Evolutionary conservation across 495 filamentous ascomycete genomes (phyloP).

Genomic region (Hyaloscypha finlandica): DNA sequence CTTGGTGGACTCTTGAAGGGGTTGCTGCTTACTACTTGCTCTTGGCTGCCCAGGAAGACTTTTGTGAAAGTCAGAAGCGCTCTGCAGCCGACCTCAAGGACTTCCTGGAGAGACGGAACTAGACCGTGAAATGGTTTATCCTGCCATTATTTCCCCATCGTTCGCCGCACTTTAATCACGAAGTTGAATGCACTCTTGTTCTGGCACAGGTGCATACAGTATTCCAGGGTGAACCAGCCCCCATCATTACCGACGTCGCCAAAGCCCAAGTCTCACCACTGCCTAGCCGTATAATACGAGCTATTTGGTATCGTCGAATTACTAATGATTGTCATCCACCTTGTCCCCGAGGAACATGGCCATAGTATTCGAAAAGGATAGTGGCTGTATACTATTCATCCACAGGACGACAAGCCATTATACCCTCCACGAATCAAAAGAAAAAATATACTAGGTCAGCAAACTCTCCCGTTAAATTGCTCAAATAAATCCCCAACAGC

Average conservation of each 20-base stretch:
- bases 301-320: background rate
- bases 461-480: background rate
- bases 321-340: background rate
- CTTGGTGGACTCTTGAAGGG: conserved; percentile 14
- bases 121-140: background rate
- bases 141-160: too few species aligned
- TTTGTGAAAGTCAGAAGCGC: conserved; percentile 3
- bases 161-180: too few species aligned
- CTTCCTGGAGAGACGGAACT: conserved; percentile 3
- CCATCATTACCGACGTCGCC: too few species aligned
- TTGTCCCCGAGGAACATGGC: background rate
- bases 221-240: too few species aligned
- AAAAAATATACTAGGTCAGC: background rate
- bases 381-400: background rate
- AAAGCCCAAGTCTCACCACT: too few species aligned
- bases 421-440: background rate
- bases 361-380: background rate
- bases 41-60: conserved; percentile 9
- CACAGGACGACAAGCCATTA: background rate
- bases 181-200: too few species aligned
- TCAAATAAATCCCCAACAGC: background rate
- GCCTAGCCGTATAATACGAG: background rate
- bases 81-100: conserved; percentile 15
- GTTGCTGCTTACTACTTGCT: conserved; percentile 20
- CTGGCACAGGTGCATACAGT: too few species aligned